phyloP scores from a whole-genome alignment of 164 flowering plant genomes.

The Macadamia integrifolia region DNA sequence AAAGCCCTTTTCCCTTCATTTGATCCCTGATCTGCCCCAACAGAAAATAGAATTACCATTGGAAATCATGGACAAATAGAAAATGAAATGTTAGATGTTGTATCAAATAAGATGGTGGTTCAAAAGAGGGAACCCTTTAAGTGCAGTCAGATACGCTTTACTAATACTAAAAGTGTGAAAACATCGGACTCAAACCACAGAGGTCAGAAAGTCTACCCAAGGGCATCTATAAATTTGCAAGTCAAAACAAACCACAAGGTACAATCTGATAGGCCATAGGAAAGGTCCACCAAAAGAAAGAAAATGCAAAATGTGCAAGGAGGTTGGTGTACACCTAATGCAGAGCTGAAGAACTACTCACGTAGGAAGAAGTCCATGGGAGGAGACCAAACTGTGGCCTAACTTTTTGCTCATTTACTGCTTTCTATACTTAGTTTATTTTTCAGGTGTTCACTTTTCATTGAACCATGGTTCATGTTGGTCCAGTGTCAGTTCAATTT shows the following conservation, averaged over 20 bases:
- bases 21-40: conserved; percentile 47
- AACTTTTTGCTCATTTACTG: too few species aligned
- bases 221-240: neutral
- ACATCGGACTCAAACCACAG: neutral
- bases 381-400: too few species aligned
- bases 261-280: neutral
- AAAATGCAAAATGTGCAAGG: neutral
- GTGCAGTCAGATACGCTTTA: neutral
- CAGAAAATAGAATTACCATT: neutral
- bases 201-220: neutral
- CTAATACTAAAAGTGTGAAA: neutral
- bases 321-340: neutral
- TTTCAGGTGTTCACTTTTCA: too few species aligned
- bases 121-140: neutral
- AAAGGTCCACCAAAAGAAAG: neutral
- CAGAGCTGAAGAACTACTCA: too few species aligned
- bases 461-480: too few species aligned
- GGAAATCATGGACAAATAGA: neutral
- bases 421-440: too few species aligned
- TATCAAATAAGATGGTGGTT: neutral
- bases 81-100: neutral
- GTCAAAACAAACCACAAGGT: neutral
- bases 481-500: too few species aligned
- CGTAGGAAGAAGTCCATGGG: too few species aligned
- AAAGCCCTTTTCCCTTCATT: conserved; percentile 60